These are phyloP conservation scores for Esteya vermicola DNA, from an alignment of 2,329 filamentous ascomycete genomes.

Conservation along the genomic window DNA sequence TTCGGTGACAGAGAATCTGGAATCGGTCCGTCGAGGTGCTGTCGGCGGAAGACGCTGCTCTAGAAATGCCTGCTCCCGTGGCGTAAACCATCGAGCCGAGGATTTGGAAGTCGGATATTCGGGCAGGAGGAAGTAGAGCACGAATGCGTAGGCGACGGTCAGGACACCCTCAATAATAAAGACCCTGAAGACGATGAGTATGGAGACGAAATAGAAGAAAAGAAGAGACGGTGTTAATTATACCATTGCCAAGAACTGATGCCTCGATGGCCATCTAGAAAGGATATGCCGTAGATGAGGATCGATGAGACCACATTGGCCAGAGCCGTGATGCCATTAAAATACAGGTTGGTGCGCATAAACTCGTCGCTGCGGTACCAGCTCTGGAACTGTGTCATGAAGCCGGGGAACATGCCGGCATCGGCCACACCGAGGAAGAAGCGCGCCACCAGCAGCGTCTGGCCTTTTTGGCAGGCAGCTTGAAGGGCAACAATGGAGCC, in stretches of 20 bases:
- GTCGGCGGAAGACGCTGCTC: conserved; percentile 7
- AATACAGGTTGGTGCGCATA: conserved; percentile 4
- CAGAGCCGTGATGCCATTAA: conserved; percentile 6
- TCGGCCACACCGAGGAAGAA: conserved; percentile 19
- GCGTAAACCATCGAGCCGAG: conserved; percentile 4
- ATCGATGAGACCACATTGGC: conserved; percentile 5
- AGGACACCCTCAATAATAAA: conserved; percentile 6
- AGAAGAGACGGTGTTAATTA: neutral
- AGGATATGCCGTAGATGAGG: conserved; percentile 4
- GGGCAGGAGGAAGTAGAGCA: conserved; percentile 4
- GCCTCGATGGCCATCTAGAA: conserved; percentile 6
- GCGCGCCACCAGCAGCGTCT: conserved; percentile 26
- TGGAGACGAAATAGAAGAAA: neutral
- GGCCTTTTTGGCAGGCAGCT: conserved; percentile 27
- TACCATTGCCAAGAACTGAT: conserved; percentile 7
- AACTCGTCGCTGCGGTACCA: conserved; percentile 9
- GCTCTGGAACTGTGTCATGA: conserved; percentile 5
- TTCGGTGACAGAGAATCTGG: too few relatives aligned
- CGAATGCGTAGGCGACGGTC: conserved; percentile 4
- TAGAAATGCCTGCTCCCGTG: conserved; percentile 7
- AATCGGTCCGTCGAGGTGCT: too few relatives aligned
- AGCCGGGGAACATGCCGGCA: conserved; percentile 5
- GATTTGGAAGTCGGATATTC: conserved; percentile 6
- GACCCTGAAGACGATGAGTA: neutral
- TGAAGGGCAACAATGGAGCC: conserved; percentile 29